Conservation (phyloP, 345 rosid species). For the Mallotus nudiflorus region DNA sequence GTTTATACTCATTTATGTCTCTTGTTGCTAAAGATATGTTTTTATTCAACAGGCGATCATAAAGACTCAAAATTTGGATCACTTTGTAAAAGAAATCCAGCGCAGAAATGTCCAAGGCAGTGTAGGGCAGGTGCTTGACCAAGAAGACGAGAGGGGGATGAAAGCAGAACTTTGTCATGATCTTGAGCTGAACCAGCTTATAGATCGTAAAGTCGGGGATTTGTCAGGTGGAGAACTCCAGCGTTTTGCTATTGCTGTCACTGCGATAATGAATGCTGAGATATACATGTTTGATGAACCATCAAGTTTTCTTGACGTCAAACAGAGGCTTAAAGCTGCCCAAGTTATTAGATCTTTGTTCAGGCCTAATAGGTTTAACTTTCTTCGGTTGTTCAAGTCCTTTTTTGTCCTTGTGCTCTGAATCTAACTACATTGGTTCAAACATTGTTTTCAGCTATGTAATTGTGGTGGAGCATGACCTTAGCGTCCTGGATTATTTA, state of each 20-base stretch:
- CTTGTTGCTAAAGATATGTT: conserved; percentile 3
- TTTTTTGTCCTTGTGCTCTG: neutral
- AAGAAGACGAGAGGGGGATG: conserved; percentile 79
- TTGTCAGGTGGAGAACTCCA: conserved; percentile 98
- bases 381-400: neutral
- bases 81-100: conserved; percentile 89
- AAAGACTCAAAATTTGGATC: conserved; percentile 98
- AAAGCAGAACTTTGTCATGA: conserved; percentile 75
- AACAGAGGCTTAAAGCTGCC: conserved; percentile 98
- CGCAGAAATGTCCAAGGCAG: conserved; percentile 95
- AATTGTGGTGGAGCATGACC: conserved; percentile 99
- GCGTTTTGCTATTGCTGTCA: conserved; percentile 96
- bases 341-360: conserved; percentile 87
- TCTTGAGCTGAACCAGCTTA: conserved; percentile 89
- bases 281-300: conserved; percentile 99
- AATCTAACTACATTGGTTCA: neutral
- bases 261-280: conserved; percentile 92
- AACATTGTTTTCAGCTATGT: conserved; percentile 68
- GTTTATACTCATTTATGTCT: neutral
- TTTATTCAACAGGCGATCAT: conserved; percentile 69
- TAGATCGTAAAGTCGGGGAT: conserved; percentile 87
- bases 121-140: conserved; percentile 92
- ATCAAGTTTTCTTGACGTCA: conserved; percentile 98
- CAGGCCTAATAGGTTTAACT: conserved; percentile 73
- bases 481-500: conserved; percentile 91